Conservation (phyloP, 768 basidiomycete genomes). For the Rubroboletus pulcherrimus region DNA sequence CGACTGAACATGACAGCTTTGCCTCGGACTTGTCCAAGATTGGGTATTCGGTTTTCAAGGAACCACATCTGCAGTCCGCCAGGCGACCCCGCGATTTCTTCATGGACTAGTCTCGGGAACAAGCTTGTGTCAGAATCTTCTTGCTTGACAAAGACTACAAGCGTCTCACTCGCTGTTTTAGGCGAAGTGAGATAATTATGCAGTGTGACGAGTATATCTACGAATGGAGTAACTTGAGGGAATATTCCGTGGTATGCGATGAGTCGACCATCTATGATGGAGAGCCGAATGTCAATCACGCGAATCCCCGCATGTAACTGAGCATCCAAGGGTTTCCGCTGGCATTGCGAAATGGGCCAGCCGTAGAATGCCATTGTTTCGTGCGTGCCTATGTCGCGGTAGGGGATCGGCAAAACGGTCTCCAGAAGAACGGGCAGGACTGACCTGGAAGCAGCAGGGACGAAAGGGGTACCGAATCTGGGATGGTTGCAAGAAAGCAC, state of each 20-base stretch:
- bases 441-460: constrained; percentile 75
- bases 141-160: constrained; percentile 88
- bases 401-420: background rate
- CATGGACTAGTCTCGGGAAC: constrained; percentile 65
- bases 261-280: constrained; percentile 58
- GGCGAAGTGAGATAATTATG: constrained; percentile 61
- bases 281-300: constrained; percentile 76
- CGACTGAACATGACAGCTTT: constrained; percentile 83
- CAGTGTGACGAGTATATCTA: constrained; percentile 57
- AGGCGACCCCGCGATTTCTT: constrained; percentile 57
- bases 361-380: constrained; percentile 71
- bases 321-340: constrained; percentile 54
- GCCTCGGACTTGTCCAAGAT: constrained; percentile 79
- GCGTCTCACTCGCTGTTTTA: constrained; percentile 58
- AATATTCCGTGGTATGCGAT: constrained; percentile 79
- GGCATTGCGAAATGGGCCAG: constrained; percentile 87
- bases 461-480: constrained; percentile 65
- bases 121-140: constrained; percentile 57
- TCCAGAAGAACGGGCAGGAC: constrained; percentile 35
- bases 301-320: constrained; percentile 81
- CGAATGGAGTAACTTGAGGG: constrained; percentile 67
- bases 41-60: constrained; percentile 76
- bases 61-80: constrained; percentile 67
- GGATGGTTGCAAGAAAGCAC: constrained; percentile 57
- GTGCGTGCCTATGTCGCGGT: constrained; percentile 3